A percentile compares a stretch with the other conserved stretches of the same genome.
phyloP scores from a whole-genome alignment of 164 flowering plant genomes.

The Vitis cinerea region DNA sequence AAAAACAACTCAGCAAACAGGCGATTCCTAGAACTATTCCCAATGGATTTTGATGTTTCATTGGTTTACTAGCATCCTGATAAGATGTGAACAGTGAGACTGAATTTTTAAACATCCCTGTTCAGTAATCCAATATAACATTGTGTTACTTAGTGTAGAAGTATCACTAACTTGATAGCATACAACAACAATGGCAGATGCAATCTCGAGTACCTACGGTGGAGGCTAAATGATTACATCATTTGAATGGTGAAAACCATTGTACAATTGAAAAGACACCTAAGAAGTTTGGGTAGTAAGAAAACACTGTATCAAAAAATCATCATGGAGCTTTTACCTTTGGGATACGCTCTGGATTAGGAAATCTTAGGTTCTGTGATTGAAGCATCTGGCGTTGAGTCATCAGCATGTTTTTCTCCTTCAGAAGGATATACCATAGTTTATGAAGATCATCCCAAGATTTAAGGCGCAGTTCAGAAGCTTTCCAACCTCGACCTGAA shows the following conservation, averaged over 20 bases:
- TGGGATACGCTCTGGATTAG: constrained; percentile 91
- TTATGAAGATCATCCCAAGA: constrained; percentile 94
- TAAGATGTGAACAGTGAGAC: too few species aligned
- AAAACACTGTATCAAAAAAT: not conserved
- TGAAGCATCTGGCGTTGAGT: constrained; percentile 94
- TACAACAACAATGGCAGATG: not conserved
- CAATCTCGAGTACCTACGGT: not conserved
- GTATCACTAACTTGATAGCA: too few species aligned
- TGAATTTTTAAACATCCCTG: too few species aligned
- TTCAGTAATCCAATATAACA: too few species aligned
- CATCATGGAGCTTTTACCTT: constrained; percentile 45
- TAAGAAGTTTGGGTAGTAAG: not conserved
- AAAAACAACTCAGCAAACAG: too few species aligned
- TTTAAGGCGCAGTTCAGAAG: constrained; percentile 86
- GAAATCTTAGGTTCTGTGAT: constrained; percentile 82
- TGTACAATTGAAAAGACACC: not conserved
- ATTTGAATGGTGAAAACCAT: not conserved
- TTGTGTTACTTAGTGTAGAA: too few species aligned
- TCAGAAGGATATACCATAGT: constrained; percentile 89
- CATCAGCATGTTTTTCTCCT: constrained; percentile 98
- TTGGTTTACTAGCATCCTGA: too few species aligned
- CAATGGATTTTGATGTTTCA: too few species aligned
- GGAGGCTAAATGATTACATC: not conserved
- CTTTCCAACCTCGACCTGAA: constrained; percentile 95
- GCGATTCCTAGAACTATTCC: too few species aligned